Evolutionary conservation across 495 filamentous ascomycete species (phyloP).

Genomic region (Pseudomonodictys pantanalensis): DNA sequence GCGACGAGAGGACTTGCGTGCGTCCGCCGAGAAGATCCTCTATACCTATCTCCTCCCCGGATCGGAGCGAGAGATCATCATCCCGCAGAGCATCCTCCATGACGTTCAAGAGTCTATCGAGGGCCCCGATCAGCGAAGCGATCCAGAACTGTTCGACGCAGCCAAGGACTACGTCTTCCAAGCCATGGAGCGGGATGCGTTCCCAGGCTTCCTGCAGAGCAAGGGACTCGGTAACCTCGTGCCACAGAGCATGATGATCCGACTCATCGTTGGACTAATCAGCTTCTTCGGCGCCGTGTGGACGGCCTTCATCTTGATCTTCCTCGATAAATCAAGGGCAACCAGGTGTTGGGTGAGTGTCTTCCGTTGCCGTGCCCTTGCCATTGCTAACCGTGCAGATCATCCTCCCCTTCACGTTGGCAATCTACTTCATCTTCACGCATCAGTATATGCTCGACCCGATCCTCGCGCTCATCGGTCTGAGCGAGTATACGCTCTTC

Average conservation of each 20-base stretch:
- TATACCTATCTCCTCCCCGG: slow-evolving; percentile 92
- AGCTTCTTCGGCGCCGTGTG: slow-evolving; percentile 89
- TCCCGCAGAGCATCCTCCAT: slow-evolving; percentile 80
- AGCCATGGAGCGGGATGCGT: slow-evolving; percentile 98
- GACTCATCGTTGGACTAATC: slow-evolving; percentile 81
- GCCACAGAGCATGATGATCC: slow-evolving; percentile 76
- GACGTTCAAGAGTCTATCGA: slow-evolving; percentile 82
- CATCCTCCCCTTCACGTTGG: slow-evolving; percentile 89
- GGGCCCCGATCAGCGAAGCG: slow-evolving; percentile 77
- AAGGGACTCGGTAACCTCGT: slow-evolving; percentile 95
- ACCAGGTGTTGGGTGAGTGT: slow-evolving; percentile 78
- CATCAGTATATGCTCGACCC: slow-evolving; percentile 96
- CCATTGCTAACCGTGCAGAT: slow-evolving; percentile 53
- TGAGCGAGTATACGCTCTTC: slow-evolving; percentile 94
- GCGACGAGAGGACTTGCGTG: slow-evolving; percentile 77
- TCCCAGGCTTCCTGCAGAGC: slow-evolving; percentile 89
- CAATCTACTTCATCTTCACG: slow-evolving; percentile 79
- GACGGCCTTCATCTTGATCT: slow-evolving; percentile 88
- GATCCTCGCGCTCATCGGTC: slow-evolving; percentile 79
- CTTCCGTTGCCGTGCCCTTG: background rate
- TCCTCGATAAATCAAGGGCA: slow-evolving; percentile 70
- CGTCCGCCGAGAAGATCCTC: slow-evolving; percentile 94
- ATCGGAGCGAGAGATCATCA: slow-evolving; percentile 89
- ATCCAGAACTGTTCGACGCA: slow-evolving; percentile 93
- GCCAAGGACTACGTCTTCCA: slow-evolving; percentile 99